Percentiles rank a stretch among this genome's conserved stretches.
phyloP scores from a whole-genome alignment of 768 basidiomycete species.

The Russula emetica region DNA sequence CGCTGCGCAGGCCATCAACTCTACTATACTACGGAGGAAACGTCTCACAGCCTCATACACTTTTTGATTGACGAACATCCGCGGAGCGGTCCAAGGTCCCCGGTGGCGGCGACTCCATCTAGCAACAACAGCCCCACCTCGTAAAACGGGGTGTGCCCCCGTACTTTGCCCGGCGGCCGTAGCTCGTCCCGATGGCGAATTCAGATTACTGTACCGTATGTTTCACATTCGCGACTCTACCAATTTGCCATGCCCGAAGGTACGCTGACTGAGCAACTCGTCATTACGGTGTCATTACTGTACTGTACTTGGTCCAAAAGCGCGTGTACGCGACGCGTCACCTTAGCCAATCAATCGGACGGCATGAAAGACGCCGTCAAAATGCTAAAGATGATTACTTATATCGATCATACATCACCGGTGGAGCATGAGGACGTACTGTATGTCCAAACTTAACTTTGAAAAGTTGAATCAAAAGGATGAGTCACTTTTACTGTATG shows the following conservation, averaged over 20 bases:
- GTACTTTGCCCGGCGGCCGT: neutral
- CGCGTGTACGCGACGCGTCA: neutral
- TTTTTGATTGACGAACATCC: neutral
- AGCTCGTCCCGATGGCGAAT: neutral
- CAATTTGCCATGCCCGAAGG: neutral
- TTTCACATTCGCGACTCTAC: neutral
- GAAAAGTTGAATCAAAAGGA: neutral
- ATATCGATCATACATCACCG: neutral
- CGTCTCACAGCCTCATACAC: neutral
- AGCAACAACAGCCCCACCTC: neutral
- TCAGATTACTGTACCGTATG: neutral
- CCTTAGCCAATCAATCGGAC: slow-evolving; percentile 5
- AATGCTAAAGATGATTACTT: neutral
- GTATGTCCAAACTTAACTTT: neutral
- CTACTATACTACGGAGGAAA: neutral
- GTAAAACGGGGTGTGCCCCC: neutral
- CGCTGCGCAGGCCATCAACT: too few relatives aligned
- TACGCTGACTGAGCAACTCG: neutral
- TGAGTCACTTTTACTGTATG: neutral
- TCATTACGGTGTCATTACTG: neutral
- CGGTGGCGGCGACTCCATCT: neutral
- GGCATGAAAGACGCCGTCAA: neutral
- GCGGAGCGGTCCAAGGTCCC: neutral
- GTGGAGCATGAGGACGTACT: neutral
- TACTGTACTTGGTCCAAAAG: neutral